Evolutionary conservation across 108 stramenopile species (phyloP).

Genomic region (Skeletonema grethae): DNA sequence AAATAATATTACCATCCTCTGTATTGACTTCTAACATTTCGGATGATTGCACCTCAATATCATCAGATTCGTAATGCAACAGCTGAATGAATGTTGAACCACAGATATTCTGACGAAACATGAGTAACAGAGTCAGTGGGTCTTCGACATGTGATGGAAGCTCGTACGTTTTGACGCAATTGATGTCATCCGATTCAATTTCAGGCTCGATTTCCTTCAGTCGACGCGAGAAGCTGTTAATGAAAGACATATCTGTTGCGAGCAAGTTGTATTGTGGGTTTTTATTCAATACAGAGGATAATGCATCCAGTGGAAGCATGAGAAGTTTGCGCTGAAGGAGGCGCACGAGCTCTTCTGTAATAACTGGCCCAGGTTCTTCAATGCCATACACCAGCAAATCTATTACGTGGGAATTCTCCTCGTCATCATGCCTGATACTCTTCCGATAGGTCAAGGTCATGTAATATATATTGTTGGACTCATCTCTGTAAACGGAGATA

Average conservation of each 20-base stretch:
- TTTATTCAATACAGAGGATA: constrained; percentile 70
- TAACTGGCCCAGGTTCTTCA: constrained; percentile 58
- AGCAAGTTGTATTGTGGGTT: constrained; percentile 67
- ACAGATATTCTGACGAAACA: constrained; percentile 70
- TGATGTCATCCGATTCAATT: not conserved
- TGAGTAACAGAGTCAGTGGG: constrained; percentile 65
- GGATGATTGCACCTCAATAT: constrained; percentile 10
- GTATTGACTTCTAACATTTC: constrained; percentile 10
- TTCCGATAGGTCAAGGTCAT: constrained; percentile 51
- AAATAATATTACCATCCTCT: constrained; percentile 13
- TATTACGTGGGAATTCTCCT: constrained; percentile 41
- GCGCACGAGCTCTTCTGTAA: constrained; percentile 64
- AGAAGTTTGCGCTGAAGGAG: constrained; percentile 68
- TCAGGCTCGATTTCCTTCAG: constrained; percentile 60
- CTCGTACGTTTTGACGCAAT: constrained; percentile 48
- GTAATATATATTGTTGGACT: constrained; percentile 72
- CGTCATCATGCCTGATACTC: constrained; percentile 19
- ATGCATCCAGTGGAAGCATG: constrained; percentile 59
- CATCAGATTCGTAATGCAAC: constrained; percentile 34
- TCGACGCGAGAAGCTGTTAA: constrained; percentile 51
- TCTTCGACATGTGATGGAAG: constrained; percentile 60
- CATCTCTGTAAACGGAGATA: constrained; percentile 81
- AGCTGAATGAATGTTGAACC: constrained; percentile 78
- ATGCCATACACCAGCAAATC: constrained; percentile 71
- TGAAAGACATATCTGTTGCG: constrained; percentile 61